phyloP scores from a whole-genome alignment of 495 filamentous ascomycete species.

The Coniosporium apollinis region DNA sequence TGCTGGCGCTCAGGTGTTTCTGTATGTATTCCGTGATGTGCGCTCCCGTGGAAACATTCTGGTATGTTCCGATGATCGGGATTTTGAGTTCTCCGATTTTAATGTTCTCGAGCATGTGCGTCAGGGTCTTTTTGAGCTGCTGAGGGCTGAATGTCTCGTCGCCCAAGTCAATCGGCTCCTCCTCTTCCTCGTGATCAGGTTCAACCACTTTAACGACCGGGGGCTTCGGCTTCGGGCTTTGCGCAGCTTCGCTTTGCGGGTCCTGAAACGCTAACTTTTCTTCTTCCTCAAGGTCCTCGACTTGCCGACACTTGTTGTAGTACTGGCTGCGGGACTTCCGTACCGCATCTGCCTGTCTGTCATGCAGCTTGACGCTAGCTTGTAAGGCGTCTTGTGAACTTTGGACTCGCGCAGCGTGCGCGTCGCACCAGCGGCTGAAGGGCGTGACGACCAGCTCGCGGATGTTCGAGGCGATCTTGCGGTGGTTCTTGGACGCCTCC shows the following conservation, averaged over 20 bases:
- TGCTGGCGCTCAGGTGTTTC: slow-evolving; percentile 65
- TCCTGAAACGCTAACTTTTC: slow-evolving; percentile 95
- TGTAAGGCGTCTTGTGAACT: slow-evolving; percentile 91
- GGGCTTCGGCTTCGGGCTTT: slow-evolving; percentile 44
- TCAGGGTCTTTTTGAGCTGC: slow-evolving; percentile 74
- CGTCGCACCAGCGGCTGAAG: slow-evolving; percentile 88
- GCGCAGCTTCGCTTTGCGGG: slow-evolving; percentile 37
- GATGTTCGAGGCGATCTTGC: slow-evolving; percentile 89
- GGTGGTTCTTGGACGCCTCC: slow-evolving; percentile 75
- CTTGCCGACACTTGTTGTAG: slow-evolving; percentile 94
- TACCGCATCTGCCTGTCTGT: slow-evolving; percentile 76
- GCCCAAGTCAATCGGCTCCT: slow-evolving; percentile 76
- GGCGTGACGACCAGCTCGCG: slow-evolving; percentile 87
- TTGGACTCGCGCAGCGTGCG: slow-evolving; percentile 78
- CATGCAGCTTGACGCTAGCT: slow-evolving; percentile 71
- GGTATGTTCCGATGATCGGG: slow-evolving; percentile 84
- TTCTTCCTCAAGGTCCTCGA: slow-evolving; percentile 95
- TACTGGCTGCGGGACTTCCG: slow-evolving; percentile 89
- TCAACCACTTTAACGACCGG: slow-evolving; percentile 35
- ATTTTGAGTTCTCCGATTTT: slow-evolving; percentile 82
- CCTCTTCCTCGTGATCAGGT: slow-evolving; percentile 38
- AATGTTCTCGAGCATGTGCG: slow-evolving; percentile 74
- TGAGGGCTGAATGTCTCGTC: slow-evolving; percentile 71
- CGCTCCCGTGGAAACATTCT: slow-evolving; percentile 74
- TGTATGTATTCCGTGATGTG: slow-evolving; percentile 94